Evolutionary conservation across 352 stramenopile species (phyloP), one percentile per base, ranked within the genome.

Genomic region (Phytophthora cajani): DNA sequence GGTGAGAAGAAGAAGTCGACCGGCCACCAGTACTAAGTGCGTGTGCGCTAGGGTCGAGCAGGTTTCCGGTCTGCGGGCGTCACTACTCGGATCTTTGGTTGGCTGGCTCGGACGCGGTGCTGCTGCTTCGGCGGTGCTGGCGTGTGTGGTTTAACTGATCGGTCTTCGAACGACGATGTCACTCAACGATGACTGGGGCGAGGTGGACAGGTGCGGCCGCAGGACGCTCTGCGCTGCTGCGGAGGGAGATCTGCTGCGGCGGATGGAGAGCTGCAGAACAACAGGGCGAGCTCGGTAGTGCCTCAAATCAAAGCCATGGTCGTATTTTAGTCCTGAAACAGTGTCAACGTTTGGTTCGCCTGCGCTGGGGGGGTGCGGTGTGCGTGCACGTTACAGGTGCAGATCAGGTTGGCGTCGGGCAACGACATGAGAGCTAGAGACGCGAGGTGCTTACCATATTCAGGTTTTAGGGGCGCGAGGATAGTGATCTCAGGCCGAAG

Each of bases 1-100:
- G 98, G 98, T 82, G 97, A 98, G 82, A 99, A 99, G 97, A 99
- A 99, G 90, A 98, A 98, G 84, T 92, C 95, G 64, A 89, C 93
- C 66, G 97, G 97, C 89, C 97, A 99, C 83, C 83, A 93, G 73
- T 99, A 99, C 89, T 99, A 99, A 97, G 79, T 61, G 58, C 38
- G 38, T 16, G 78, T 61, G 58, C 30, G 30, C 30, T 36, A 36
- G 2, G n/a, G n/a, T 49, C 40, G 40, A 49, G 50, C 57, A 61
- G 49, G 40, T n/a, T 27, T 53, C 66, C 23, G 67, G 54, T 70
- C 50, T 75, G 68, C 46, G 40, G 58, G 21, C 60, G 25, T 69
- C 52, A 44, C 8, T 19, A 21, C 27, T 51, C 27, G 44, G 46
- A 63, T 62, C 49, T 42, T 69, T 50, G 33, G 44, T 62, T 67